Percentiles rank a stretch among this genome's conserved stretches.
phyloP scores from a whole-genome alignment of 345 rosid genomes.

The Camelina sativa region DNA sequence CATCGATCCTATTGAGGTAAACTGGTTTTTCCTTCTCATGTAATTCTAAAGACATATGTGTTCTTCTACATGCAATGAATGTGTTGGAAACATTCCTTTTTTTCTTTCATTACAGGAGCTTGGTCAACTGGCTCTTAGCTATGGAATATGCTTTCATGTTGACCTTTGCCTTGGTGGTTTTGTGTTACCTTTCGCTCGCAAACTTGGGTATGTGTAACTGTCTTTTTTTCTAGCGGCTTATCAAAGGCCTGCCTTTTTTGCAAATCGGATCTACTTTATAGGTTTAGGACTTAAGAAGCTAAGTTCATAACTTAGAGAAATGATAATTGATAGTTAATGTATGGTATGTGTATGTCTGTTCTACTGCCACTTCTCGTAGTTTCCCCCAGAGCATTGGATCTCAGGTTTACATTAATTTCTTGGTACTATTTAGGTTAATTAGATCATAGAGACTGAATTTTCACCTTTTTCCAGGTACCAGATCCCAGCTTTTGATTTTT shows the following conservation, averaged over 20 bases:
- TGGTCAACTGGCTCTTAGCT: conserved; percentile 75
- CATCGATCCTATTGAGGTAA: conserved; percentile 94
- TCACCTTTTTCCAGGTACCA: conserved; percentile 61
- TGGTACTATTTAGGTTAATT: not conserved
- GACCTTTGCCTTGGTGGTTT: conserved; percentile 99
- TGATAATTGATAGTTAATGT: not conserved
- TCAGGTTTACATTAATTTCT: not conserved
- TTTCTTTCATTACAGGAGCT: conserved; percentile 66
- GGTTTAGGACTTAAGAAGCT: conserved; percentile 4
- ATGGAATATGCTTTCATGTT: conserved; percentile 88
- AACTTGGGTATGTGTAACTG: conserved; percentile 66
- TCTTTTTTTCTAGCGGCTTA: not conserved
- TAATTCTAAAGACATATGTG: not conserved
- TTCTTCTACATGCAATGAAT: conserved; percentile 27
- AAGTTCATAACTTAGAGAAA: not conserved
- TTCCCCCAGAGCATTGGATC: not conserved
- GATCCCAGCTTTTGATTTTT: conserved; percentile 86
- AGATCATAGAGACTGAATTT: not conserved
- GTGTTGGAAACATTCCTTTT: not conserved
- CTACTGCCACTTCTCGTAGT: conserved; percentile 20
- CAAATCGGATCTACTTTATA: not conserved
- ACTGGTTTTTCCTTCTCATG: conserved; percentile 17
- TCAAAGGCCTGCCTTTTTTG: not conserved
- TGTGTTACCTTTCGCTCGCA: conserved; percentile 91
- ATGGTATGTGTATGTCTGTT: conserved; percentile 19